Base-by-base conservation (phyloP, 1,284 basidiomycete genomes). In the Naganishia sp. region DNA sequence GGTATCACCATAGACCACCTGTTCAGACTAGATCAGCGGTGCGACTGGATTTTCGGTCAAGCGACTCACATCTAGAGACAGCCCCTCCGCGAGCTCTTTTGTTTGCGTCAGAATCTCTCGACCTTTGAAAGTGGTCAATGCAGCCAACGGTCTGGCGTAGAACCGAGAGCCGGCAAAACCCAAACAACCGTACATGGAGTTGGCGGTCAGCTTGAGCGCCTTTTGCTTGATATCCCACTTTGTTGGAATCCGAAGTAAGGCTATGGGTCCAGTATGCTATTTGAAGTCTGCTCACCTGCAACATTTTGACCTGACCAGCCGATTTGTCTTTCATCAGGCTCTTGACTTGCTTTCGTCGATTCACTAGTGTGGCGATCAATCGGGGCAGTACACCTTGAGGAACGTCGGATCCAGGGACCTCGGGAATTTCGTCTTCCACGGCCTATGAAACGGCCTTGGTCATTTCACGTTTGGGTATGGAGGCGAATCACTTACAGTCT, bases 171-270 rank as follows among this genome's bases (percentile, higher is more conserved):
- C 91, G 75, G 95, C 92, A 77, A 98, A 99, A 63, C 96, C 96
- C 36, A 99, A 88, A 84, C 96, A 99, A 25, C 96, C 96, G 79
- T 99, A 99, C 95, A 99, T 99, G 83, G 92, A 95, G 83, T 99
- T 99, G 68, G 96, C 96, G 1, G 95, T 99, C 60, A 99, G 87
- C 82, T 99, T 99, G 67, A 99, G 84, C 6, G 96, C 96, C 77
- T 92, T 88, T 76, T 99, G 96, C 78, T 94, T 95, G 82, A 99
- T 97, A 75, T 99, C 92, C 76, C 89, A 94, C 89, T 94, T 25
- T 64, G 39, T 9, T 10, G 10, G 13, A 9, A 39, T 39, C 7
- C 36, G 13, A 39, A 39, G 36, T 39, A 9, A 39, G 36, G 36
- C 13, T 39, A 7, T 10, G 13, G 7, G 6, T 39, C 36, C 9